Percentiles rank a stretch among this genome's conserved stretches.
Conservation (phyloP, 352 stramenopile genomes). For the Pythium brachiatum region DNA sequence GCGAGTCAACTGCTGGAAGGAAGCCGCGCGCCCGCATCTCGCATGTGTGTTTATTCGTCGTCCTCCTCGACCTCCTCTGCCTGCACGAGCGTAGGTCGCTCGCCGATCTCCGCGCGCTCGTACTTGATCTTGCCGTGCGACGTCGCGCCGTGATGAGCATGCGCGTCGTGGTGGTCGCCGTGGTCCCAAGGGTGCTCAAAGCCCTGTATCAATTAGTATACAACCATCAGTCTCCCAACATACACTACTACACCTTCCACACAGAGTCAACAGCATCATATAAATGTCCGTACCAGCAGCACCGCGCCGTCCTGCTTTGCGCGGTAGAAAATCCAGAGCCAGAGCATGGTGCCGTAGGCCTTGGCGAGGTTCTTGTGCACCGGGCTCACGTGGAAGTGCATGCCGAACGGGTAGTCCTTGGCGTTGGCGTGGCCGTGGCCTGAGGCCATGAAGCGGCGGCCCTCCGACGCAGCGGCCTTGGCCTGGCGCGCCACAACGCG, state of each 20-base stretch:
- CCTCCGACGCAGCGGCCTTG: constrained; percentile 8
- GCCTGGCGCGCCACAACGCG: constrained; percentile 36
- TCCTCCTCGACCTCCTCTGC: constrained; percentile 43
- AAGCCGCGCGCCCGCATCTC: background rate
- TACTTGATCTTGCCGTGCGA: constrained; percentile 55
- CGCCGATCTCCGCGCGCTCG: constrained; percentile 65
- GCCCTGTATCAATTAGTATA: constrained; percentile 37
- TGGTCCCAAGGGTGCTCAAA: constrained; percentile 86
- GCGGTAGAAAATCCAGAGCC: constrained; percentile 90
- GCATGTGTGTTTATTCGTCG: constrained; percentile 29
- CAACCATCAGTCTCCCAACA: background rate
- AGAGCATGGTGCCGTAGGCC: constrained; percentile 88
- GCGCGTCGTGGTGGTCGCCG: constrained; percentile 36
- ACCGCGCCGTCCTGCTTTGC: constrained; percentile 85
- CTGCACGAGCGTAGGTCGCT: constrained; percentile 51
- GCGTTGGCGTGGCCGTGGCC: constrained; percentile 40
- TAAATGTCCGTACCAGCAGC: constrained; percentile 62
- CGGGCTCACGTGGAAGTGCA: constrained; percentile 88
- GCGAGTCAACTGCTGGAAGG: too few relatives aligned
- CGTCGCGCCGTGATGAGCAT: constrained; percentile 27
- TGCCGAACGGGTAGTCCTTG: constrained; percentile 76
- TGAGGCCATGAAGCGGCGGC: constrained; percentile 58
- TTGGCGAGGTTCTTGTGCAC: constrained; percentile 86
- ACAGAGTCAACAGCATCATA: too few relatives aligned
- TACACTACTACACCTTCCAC: background rate